Percentiles rank a stretch among this genome's conserved stretches.
phyloP scores from a whole-genome alignment of 1,284 basidiomycete genomes.

The Cryptococcus deneoformans region DNA sequence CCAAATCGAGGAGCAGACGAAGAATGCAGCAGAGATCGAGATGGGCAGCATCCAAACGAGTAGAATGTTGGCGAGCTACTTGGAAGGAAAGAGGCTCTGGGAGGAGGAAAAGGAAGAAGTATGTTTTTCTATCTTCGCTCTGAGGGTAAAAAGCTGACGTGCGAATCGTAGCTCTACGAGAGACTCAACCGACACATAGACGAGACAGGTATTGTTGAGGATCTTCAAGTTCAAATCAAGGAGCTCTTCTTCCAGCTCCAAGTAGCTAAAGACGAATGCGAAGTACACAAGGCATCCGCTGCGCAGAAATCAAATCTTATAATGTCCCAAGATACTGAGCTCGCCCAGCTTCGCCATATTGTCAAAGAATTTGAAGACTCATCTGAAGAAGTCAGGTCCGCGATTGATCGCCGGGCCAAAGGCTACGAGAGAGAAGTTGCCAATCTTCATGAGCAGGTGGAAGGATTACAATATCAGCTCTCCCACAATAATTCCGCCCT shows the following conservation, averaged over 20 bases:
- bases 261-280: too few relatives aligned
- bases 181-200: constrained; percentile 1
- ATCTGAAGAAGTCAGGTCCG: constrained; percentile 1
- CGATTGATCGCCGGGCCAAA: constrained; percentile 8
- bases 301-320: neutral
- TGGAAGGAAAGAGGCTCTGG: constrained; percentile 16
- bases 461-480: constrained; percentile 16
- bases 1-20: constrained; percentile 17
- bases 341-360: constrained; percentile 7
- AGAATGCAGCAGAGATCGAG: constrained; percentile 11
- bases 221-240: neutral
- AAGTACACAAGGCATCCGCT: too few relatives aligned
- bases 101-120: constrained; percentile 19
- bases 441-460: constrained; percentile 13
- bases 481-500: constrained; percentile 9
- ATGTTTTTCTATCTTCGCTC: neutral
- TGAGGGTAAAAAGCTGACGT: neutral
- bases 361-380: constrained; percentile 18
- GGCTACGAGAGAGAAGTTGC: constrained; percentile 15
- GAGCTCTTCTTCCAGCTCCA: neutral
- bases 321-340: constrained; percentile 17
- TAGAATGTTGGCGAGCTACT: constrained; percentile 9
- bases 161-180: constrained; percentile 5
- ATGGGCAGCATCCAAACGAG: constrained; percentile 11
- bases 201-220: too few relatives aligned